Conservation (phyloP, 352 stramenopile genomes). For the Globisporangium abappressorium region DNA sequence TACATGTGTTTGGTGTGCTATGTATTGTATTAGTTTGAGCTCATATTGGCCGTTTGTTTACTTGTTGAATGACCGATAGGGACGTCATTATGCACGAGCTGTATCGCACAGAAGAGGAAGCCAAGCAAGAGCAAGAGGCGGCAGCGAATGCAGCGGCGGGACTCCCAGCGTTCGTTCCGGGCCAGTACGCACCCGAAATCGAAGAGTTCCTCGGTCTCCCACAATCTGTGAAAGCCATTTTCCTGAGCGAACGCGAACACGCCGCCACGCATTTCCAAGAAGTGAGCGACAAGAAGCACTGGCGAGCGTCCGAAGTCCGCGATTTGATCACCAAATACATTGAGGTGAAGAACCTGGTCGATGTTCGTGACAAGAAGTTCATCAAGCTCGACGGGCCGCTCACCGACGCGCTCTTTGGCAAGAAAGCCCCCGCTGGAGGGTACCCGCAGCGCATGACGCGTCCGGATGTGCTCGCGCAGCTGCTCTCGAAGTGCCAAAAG, state of each 20-base stretch:
- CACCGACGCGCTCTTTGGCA: conserved; percentile 72
- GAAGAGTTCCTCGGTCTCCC: conserved; percentile 64
- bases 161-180: conserved; percentile 42
- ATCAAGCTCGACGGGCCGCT: conserved; percentile 59
- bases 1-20: background rate
- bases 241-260: conserved; percentile 26
- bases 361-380: conserved; percentile 63
- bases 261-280: conserved; percentile 22
- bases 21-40: conserved; percentile 8
- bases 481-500: conserved; percentile 62
- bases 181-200: conserved; percentile 61
- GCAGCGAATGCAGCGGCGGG: conserved; percentile 36
- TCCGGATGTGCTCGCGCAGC: conserved; percentile 45
- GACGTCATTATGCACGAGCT: conserved; percentile 52
- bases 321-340: conserved; percentile 65
- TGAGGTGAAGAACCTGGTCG: conserved; percentile 48
- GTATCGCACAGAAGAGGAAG: conserved; percentile 58
- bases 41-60: background rate
- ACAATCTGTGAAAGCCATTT: conserved; percentile 51
- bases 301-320: conserved; percentile 44
- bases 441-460: conserved; percentile 61
- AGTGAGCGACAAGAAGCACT: conserved; percentile 49
- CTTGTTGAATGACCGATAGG: conserved; percentile 20
- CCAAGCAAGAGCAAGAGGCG: conserved; percentile 41
- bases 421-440: conserved; percentile 50